Conservation (phyloP, 2,329 filamentous ascomycete species). For the Arthrobotrys megalospora region DNA sequence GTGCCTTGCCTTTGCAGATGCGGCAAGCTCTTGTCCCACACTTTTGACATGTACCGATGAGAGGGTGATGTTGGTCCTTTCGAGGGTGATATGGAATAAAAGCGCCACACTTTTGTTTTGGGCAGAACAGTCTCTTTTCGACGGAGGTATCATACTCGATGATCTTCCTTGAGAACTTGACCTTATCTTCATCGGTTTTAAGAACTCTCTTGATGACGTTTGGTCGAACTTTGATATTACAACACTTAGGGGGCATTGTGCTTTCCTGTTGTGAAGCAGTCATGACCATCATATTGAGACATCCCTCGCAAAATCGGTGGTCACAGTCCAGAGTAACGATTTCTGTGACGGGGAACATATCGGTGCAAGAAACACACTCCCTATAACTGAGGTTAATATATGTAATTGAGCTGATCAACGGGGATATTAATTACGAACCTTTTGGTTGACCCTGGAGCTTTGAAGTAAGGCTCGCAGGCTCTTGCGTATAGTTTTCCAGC, state of each 20-base stretch:
- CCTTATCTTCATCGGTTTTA: constrained; percentile 48
- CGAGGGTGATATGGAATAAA: constrained; percentile 59
- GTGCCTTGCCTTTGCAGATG: constrained; percentile 56
- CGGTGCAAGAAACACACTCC: constrained; percentile 56
- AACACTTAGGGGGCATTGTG: constrained; percentile 60
- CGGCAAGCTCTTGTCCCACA: constrained; percentile 54
- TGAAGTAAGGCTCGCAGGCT: constrained; percentile 55
- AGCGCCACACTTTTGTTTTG: constrained; percentile 45
- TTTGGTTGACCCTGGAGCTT: constrained; percentile 41
- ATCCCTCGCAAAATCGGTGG: constrained; percentile 49
- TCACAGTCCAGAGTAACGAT: constrained; percentile 43
- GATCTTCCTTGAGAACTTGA: constrained; percentile 52
- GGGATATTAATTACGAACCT: constrained; percentile 15
- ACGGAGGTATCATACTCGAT: constrained; percentile 58
- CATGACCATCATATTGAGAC: constrained; percentile 50
- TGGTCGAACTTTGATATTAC: constrained; percentile 33
- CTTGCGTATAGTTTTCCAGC: constrained; percentile 52
- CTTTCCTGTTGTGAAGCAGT: constrained; percentile 47
- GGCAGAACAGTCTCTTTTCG: constrained; percentile 58
- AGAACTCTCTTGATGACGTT: constrained; percentile 47
- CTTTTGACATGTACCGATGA: constrained; percentile 52
- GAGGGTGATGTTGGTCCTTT: constrained; percentile 47
- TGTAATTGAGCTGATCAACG: neutral
- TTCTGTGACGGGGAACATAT: constrained; percentile 47
- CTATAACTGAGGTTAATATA: constrained; percentile 22